Base-by-base conservation (phyloP, 2,329 filamentous ascomycete species). In the Nigrograna mackinnonii region DNA sequence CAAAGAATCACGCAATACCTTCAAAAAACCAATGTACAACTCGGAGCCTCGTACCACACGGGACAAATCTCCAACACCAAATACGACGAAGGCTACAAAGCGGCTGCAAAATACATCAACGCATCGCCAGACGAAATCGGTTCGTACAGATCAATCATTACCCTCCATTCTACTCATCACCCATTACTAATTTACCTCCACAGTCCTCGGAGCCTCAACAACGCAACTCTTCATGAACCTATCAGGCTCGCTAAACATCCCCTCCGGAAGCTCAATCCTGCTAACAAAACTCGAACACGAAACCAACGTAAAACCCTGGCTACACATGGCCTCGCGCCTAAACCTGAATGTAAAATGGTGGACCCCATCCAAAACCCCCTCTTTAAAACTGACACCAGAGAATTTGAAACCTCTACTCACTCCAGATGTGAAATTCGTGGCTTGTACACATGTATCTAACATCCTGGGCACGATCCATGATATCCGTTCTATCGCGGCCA, bases 141-240 rank as follows among this genome's bases (percentile, higher is more conserved):
- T 82, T 54, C n/a, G 32, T 6, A 28, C 9, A 9, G 24, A n/a
- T 16, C 34, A 3, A 22, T 16, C 18, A 11, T 20, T 22, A 21
- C 12, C 19, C 12, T 20, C 16, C 19, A 36, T 13, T 12, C 16
- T 20, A 9, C 24, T n/a, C 4, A n/a, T 14, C 35, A 30, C 34
- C 6, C 4, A 19, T 35, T 35, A 30, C 37, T 31, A 19, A 36
- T 39, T 14, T 22, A 20, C 33, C 11, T 5, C 19, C 20, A 13
- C 14, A 83, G 86, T 87, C 34, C 77, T 90, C 41, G 87, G 87
- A 1, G 71, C 84, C 0, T 89, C 87, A 2, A 88, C 87, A 1
- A 91, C 88, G 0, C 87, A 90, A 60, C 78, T 91, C 7, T 81
- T 90, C 55, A 82, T 86, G 51, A 91, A 91, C 60, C 76, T 91